Evolutionary conservation across 176 grass and related monocot genomes (phyloP), one percentile per base, ranked within the genome.

Genomic region (Carex cristatella): DNA sequence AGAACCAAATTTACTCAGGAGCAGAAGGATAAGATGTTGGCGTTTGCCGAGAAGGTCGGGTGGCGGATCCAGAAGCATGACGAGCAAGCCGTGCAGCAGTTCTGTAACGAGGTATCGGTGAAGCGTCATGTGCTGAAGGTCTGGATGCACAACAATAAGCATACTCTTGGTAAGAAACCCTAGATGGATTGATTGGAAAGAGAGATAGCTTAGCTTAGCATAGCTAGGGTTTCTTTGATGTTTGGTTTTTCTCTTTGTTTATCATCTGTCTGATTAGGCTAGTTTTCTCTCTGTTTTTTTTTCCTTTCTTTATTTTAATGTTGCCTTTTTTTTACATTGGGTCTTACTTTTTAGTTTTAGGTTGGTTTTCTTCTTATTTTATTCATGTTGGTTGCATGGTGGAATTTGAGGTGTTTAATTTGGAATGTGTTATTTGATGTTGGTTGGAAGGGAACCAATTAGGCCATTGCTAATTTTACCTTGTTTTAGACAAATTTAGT

Each of bases 41-140:
- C 92, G 10, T 97, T 97, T 77, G 92, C 94, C 11, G 94, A 97
- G 88, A 71, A 70, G 60, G 83, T 97, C 1, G 94, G 94, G 28
- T 97, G 94, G 94, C 88, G 94, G 77, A 92, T 97, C 83, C 94
- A 94, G 88, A 97, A 97, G 92, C 94, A 97, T 86, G 94, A 97
- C 61, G 94, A 94, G 84, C 90, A 89, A 55, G 92, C 94, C 27
- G 94, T 97, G 80, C 94, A 94, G 87, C 90, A 97, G 88, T 94
- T 97, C 92, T 94, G 92, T 84, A 89, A 94, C 48, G 94, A 97
- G 90, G 67, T 89, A 7, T 38, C 87, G 83, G 88, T 97, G 49
- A 90, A 92, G 88, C 85, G 92, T 38, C 95, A 93, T 58, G 95
- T 98, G 61, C 89, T 97, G 54, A 97, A 97, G 83, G 94, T 97